A percentile compares a stretch with the other conserved stretches of the same genome.
These are phyloP conservation scores for Salix udensis DNA, from an alignment of 345 rosid genomes.

Conservation along the genomic window DNA sequence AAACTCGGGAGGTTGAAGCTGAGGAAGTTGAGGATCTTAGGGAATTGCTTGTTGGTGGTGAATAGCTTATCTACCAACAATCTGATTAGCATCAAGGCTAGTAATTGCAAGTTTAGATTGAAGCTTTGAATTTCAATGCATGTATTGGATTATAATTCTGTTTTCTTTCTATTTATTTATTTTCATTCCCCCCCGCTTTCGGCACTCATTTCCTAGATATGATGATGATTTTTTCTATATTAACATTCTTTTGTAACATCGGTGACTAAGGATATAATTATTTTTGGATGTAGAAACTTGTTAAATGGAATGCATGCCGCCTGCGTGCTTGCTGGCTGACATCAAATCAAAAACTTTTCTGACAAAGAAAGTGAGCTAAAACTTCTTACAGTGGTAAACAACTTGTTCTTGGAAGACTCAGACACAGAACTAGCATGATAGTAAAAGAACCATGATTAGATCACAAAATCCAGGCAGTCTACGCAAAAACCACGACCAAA, in stretches of 20 bases:
- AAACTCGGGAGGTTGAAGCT: slow-evolving; percentile 68
- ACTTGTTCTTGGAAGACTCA: too few relatives aligned
- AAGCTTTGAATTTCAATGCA: slow-evolving; percentile 35
- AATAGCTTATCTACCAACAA: slow-evolving; percentile 65
- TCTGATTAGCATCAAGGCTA: slow-evolving; percentile 63
- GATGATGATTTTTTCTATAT: background rate
- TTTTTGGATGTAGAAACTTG: background rate
- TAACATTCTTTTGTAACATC: background rate
- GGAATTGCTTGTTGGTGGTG: slow-evolving; percentile 62
- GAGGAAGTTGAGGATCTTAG: slow-evolving; percentile 58
- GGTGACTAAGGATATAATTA: background rate
- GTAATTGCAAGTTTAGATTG: slow-evolving; percentile 53
- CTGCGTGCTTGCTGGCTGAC: background rate
- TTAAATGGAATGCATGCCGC: background rate
- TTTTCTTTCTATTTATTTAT: background rate
- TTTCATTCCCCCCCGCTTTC: too few relatives aligned
- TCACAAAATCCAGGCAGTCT: too few relatives aligned
- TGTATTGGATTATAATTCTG: background rate
- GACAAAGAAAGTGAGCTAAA: too few relatives aligned
- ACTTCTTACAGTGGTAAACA: too few relatives aligned
- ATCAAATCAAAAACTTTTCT: background rate
- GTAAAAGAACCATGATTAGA: too few relatives aligned
- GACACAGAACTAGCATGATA: too few relatives aligned
- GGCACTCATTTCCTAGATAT: background rate
- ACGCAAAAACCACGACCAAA: too few relatives aligned